Evolutionary conservation across 352 stramenopile species (phyloP).

Genomic region (Globisporangium nagaii): DNA sequence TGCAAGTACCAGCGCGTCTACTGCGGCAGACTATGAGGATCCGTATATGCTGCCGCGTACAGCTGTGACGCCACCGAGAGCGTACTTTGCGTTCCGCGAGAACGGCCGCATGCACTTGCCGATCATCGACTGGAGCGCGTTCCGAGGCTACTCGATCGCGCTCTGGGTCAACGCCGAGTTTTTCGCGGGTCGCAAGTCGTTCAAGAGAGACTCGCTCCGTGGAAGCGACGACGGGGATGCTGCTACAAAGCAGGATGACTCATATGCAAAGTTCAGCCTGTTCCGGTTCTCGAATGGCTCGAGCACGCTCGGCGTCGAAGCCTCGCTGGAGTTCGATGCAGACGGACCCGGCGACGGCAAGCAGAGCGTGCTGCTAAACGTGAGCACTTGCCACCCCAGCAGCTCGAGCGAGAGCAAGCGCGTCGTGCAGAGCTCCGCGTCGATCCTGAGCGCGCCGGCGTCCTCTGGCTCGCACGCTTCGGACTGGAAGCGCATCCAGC

Average conservation of each 20-base stretch:
- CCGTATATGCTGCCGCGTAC: constrained; percentile 27
- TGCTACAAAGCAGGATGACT: neutral
- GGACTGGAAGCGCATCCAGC: constrained; percentile 64
- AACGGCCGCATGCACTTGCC: constrained; percentile 70
- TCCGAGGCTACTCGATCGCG: constrained; percentile 74
- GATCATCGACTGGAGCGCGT: constrained; percentile 71
- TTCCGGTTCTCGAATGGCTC: constrained; percentile 72
- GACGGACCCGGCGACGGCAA: constrained; percentile 15
- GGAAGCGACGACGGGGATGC: neutral
- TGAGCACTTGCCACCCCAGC: constrained; percentile 49
- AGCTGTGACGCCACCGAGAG: constrained; percentile 35
- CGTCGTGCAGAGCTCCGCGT: constrained; percentile 15
- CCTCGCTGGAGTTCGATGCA: constrained; percentile 43
- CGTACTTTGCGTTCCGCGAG: constrained; percentile 62
- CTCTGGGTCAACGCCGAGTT: constrained; percentile 68
- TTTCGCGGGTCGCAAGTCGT: too few relatives aligned
- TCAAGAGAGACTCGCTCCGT: neutral
- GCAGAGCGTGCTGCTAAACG: constrained; percentile 31
- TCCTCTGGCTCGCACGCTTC: constrained; percentile 12
- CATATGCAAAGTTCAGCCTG: constrained; percentile 47
- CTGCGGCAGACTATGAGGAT: constrained; percentile 4
- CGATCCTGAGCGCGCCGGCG: constrained; percentile 27
- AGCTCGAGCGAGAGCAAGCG: constrained; percentile 11
- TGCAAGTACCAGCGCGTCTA: neutral
- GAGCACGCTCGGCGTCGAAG: constrained; percentile 66